Evolutionary conservation across 345 rosid species (phyloP), one percentile per base, ranked within the genome.

Genomic region (Bruguiera sexangula): DNA sequence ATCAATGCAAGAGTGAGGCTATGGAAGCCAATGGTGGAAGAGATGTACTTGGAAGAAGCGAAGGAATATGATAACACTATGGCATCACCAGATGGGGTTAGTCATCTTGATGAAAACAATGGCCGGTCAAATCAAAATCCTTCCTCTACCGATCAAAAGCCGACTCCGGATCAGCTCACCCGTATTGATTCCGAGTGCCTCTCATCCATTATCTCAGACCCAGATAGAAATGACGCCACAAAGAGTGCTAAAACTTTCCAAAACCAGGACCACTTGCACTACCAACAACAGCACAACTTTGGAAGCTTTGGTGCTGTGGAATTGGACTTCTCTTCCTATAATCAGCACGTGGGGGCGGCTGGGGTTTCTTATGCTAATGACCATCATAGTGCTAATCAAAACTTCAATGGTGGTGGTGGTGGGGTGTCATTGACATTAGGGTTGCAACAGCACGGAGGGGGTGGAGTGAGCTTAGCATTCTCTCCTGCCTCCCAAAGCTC

Each of bases 1-100:
- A 96, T 96, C 30, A 96, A 96, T 81, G 99, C 99, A 69, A 88
- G 99, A 78, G 99, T 96, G 74, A 92, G 99, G 86, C 82, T 96
- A 21, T 96, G 99, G 99, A 96, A 96, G 73, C 99, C 99, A 22
- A 96, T 96, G 99, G 91, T 96, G 66, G 99, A 96, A 81, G 98
- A 96, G 68, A 92, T 96, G 97, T 92, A 96, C 78, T 56, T 79
- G 68, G 99, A 96, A 82, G 99, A 96, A 80, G 77, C 87, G 67
- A 90, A 83, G 66, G 97, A 90, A 62, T 79, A 79, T 48, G 89
- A 78, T 67, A 32, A 70, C 77, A 82, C 74, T 79, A 66, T 82
- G 78, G 83, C 73, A 1, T 83, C 82, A 43, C 65, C 87, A 0
- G 88, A 81, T 61, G 86, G 80, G 1, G 64, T 67, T 20, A 54